Conservation (phyloP, 192 early-diverging fungal species). For the Backusella macrospora region DNA sequence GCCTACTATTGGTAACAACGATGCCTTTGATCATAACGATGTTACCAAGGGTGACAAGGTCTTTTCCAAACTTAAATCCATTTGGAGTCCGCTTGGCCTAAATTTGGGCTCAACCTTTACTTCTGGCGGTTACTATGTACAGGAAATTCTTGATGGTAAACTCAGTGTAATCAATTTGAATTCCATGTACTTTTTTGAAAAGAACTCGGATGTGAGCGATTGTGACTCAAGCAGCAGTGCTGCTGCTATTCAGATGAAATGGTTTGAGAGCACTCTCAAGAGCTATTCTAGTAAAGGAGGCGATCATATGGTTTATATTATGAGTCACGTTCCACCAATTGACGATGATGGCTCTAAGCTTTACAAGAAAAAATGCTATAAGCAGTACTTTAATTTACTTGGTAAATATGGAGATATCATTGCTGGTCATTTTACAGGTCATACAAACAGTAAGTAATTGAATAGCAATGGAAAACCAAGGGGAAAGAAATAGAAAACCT, state of each 20-base stretch:
- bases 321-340: conserved; percentile 40
- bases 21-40: conserved; percentile 35
- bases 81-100: conserved; percentile 44
- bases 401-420: conserved; percentile 39
- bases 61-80: conserved; percentile 19
- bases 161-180: conserved; percentile 33
- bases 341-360: conserved; percentile 22
- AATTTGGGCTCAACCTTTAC: conserved; percentile 31
- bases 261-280: conserved; percentile 29
- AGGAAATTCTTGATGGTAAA: conserved; percentile 33
- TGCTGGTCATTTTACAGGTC: conserved; percentile 47
- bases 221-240: conserved; percentile 23
- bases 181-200: conserved; percentile 44
- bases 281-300: not conserved
- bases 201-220: conserved; percentile 31
- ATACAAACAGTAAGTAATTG: conserved; percentile 35
- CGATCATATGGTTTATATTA: conserved; percentile 32
- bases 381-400: conserved; percentile 35
- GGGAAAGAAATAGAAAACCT: not conserved
- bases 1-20: conserved; percentile 46
- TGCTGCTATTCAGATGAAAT: conserved; percentile 32
- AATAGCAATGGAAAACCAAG: not conserved
- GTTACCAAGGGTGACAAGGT: not conserved
- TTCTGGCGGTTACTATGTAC: conserved; percentile 43
- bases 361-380: conserved; percentile 29